phyloP scores from a whole-genome alignment of 73 alveolate species.

The Tetrahymena thermophila region DNA sequence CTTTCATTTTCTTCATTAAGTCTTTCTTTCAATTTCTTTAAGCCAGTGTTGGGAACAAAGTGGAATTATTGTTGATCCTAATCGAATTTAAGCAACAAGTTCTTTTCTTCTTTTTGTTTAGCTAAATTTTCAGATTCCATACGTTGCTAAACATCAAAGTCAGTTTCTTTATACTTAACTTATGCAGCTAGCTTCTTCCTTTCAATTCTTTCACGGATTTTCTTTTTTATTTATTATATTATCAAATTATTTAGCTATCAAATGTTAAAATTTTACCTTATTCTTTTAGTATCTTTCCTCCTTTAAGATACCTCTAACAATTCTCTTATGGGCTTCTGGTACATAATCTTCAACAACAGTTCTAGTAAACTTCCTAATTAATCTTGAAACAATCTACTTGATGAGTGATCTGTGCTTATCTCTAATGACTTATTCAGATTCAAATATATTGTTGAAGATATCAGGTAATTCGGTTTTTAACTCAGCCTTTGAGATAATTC shows the following conservation, averaged over 20 bases:
- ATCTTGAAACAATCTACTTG: slow-evolving; percentile 10
- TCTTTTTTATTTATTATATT: background rate
- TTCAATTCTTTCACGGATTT: background rate
- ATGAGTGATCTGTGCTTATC: slow-evolving; percentile 18
- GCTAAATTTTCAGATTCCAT: slow-evolving; percentile 20
- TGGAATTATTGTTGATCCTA: slow-evolving; percentile 19
- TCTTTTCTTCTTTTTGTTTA: slow-evolving; percentile 18
- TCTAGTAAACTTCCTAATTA: background rate
- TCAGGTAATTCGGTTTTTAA: background rate
- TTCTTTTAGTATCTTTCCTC: slow-evolving; percentile 13
- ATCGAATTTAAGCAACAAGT: slow-evolving; percentile 26
- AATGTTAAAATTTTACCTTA: background rate
- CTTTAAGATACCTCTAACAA: slow-evolving; percentile 10
- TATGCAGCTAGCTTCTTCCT: slow-evolving; percentile 6
- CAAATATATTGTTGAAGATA: background rate
- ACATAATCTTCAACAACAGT: background rate
- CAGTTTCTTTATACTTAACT: background rate
- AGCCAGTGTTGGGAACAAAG: slow-evolving; percentile 7
- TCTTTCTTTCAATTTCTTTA: background rate
- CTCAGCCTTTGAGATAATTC: background rate
- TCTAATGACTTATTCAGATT: slow-evolving; percentile 9
- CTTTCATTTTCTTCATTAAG: slow-evolving; percentile 5
- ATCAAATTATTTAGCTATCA: background rate
- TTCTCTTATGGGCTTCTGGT: slow-evolving; percentile 26
- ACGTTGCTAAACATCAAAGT: background rate